Conservation (phyloP, 495 filamentous ascomycete species). For the Bathelium albidoporum region DNA sequence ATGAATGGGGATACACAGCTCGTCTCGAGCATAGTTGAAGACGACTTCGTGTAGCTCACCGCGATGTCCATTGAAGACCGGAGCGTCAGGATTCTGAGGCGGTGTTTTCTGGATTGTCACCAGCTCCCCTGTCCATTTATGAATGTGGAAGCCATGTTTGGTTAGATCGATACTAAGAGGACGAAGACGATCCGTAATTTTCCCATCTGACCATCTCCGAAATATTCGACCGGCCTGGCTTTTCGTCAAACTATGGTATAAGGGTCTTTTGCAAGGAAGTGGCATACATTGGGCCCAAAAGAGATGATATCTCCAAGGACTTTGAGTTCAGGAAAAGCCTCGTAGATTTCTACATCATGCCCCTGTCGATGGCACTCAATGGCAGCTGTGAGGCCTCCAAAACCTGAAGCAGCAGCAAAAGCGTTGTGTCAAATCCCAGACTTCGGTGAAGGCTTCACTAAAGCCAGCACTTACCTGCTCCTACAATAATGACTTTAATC, state of each 20-base stretch:
- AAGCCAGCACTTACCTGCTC: constrained; percentile 18
- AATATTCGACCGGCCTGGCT: constrained; percentile 12
- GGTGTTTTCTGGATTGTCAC: constrained; percentile 45
- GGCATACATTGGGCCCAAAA: constrained; percentile 50
- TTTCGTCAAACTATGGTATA: constrained; percentile 9
- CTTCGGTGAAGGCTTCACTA: constrained; percentile 25
- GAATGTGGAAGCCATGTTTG: constrained; percentile 43
- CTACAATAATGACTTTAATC: constrained; percentile 29
- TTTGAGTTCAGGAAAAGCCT: constrained; percentile 49
- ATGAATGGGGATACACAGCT: constrained; percentile 46
- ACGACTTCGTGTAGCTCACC: constrained; percentile 50
- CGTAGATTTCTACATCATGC: constrained; percentile 45
- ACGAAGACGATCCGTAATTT: constrained; percentile 38
- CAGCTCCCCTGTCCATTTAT: constrained; percentile 53
- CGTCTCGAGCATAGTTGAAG: constrained; percentile 46
- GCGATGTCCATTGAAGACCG: constrained; percentile 51
- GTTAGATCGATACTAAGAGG: constrained; percentile 42
- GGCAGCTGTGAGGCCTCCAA: constrained; percentile 53
- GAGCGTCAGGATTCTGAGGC: constrained; percentile 37
- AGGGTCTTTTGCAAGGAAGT: constrained; percentile 35
- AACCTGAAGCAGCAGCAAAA: constrained; percentile 36
- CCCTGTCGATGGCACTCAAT: constrained; percentile 57
- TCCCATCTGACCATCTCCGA: constrained; percentile 35
- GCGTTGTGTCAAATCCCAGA: neutral
- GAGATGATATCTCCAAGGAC: constrained; percentile 54